Conservation (phyloP, 1,284 basidiomycete genomes). For the Ustanciosporium gigantosporum region DNA sequence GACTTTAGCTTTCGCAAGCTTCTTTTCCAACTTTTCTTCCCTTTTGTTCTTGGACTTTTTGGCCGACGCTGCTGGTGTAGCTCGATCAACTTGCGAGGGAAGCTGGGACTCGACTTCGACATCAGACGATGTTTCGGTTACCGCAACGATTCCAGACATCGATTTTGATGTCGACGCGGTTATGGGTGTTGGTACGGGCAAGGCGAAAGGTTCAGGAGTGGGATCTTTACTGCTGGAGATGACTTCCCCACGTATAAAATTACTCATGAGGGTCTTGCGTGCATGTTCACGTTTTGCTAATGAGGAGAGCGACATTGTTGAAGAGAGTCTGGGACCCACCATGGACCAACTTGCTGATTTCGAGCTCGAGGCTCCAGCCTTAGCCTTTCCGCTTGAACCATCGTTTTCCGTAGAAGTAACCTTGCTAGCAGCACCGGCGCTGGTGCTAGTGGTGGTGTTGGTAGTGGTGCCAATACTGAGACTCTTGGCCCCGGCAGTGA, state of each 20-base stretch:
- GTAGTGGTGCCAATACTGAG: constrained; percentile 26
- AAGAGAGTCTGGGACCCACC: constrained; percentile 18
- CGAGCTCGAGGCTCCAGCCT: constrained; percentile 1
- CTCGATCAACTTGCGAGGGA: neutral
- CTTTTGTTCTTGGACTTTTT: constrained; percentile 1
- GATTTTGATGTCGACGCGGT: too few species aligned
- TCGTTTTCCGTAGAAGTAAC: neutral
- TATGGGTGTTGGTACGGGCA: neutral
- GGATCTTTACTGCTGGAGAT: constrained; percentile 15
- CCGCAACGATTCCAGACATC: too few species aligned
- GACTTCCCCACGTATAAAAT: constrained; percentile 51
- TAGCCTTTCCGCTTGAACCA: neutral
- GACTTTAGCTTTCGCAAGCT: constrained; percentile 16
- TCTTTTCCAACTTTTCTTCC: constrained; percentile 13
- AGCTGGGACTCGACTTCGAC: neutral
- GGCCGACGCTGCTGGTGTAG: too few species aligned
- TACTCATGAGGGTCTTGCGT: constrained; percentile 52
- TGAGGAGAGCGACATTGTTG: constrained; percentile 42
- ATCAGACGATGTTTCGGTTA: too few species aligned
- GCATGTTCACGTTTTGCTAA: constrained; percentile 56
- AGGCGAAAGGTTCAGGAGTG: constrained; percentile 1
- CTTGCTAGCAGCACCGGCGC: neutral
- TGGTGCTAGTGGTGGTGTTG: neutral
- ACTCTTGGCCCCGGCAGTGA: constrained; percentile 51
- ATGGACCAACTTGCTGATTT: constrained; percentile 13